phyloP scores from a whole-genome alignment of 1,139 yeast genomes.

The Kodamaea ohmeri region DNA sequence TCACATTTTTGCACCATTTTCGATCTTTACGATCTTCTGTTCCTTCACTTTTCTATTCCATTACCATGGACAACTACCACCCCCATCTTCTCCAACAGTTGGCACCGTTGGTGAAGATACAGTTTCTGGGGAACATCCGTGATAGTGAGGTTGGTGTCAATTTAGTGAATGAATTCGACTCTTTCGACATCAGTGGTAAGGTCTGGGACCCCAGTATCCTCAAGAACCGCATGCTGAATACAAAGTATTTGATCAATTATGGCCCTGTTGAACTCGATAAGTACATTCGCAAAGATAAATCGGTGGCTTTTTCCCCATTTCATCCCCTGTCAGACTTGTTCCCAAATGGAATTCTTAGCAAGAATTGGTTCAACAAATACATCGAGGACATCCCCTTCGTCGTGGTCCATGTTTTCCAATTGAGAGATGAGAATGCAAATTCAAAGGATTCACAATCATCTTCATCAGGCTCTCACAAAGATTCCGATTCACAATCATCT shows the following conservation, averaged over 20 bases:
- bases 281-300: slow-evolving; percentile 16
- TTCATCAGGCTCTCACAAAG: too few relatives aligned
- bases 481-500: too few relatives aligned
- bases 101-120: slow-evolving; percentile 33
- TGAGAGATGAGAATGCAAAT: slow-evolving; percentile 16
- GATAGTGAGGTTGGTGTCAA: slow-evolving; percentile 7
- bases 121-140: slow-evolving; percentile 12
- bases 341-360: slow-evolving; percentile 43
- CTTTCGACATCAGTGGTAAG: slow-evolving; percentile 21
- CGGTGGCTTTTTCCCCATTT: slow-evolving; percentile 39
- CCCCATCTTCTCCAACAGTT: slow-evolving; percentile 28
- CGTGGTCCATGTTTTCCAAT: slow-evolving; percentile 21
- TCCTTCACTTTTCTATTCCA: neutral
- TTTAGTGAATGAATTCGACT: slow-evolving; percentile 9
- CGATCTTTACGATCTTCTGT: too few relatives aligned
- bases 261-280: slow-evolving; percentile 10
- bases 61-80: slow-evolving; percentile 33
- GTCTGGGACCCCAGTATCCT: slow-evolving; percentile 44
- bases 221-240: slow-evolving; percentile 35
- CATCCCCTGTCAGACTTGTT: slow-evolving; percentile 35
- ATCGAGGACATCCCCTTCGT: slow-evolving; percentile 34
- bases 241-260: slow-evolving; percentile 30
- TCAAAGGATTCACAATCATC: neutral
- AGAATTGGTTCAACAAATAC: slow-evolving; percentile 40
- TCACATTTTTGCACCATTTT: too few relatives aligned